Evolutionary conservation across 1,139 yeast genomes (phyloP), one percentile per base, ranked within the genome.

Genomic region (Pichia sp.): DNA sequence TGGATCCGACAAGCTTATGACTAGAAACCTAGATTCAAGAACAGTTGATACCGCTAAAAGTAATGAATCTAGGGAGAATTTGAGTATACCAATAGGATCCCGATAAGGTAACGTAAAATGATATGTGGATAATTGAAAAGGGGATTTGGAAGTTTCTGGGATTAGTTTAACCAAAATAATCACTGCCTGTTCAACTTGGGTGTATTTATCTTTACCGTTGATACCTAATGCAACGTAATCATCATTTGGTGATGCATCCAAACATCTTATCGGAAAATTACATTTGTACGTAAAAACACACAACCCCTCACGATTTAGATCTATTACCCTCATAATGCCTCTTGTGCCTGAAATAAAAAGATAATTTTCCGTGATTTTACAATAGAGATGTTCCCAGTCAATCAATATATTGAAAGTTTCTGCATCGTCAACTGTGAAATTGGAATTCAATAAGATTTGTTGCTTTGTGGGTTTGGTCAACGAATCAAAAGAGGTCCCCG

Each of bases 41-140:
- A 82, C 80, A 0, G 96, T 88, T n/a, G 91, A 79, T 52, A 95
- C 86, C 2, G 88, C 67, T 23, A 89, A 54, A 52, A 82, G 83
- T 2, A 75, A 64, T 1, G 89, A 84, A 41, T 81, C 78, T 2
- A 74, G 65, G 15, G 93, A 84, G 58, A 89, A 84, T 35, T 75
- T 74, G 11, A 88, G 61, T 4, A 82, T 68, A 49, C 82, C 82
- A 32, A 89, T 77, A 0, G 95, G 94, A 59, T 88, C 96, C 34
- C 86, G 66, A 58, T 84, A 85, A 0, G 96, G 96, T 40, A 84
- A 69, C 0, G 94, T 80, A 32, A 88, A 81, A 2, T 93, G 60
- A 28, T 50, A 54, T 2, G 59, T 47, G 2, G 53, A 46, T 5
- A 58, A 38, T 17, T 48, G 51, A 10, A 56, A 37, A 15, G 39